Base-by-base conservation (phyloP, 371 early-diverging fungal genomes). In the Rhizopus stolonifer region DNA sequence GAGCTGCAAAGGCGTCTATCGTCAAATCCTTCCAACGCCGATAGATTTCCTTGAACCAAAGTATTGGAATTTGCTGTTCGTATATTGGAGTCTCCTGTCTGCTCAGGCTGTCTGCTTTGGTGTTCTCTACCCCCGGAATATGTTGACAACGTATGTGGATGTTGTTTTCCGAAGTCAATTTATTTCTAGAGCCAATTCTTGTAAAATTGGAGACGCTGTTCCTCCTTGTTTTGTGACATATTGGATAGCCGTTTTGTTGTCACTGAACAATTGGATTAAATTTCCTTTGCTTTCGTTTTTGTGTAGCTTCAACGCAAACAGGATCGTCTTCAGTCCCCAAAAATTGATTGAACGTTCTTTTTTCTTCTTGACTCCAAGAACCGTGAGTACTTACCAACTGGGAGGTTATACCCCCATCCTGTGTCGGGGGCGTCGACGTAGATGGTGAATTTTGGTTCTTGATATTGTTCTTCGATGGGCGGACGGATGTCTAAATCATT, bases 1-100 rank as follows among this genome's bases (percentile, higher is more conserved):
- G 19, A 6, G 58, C 14, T 4, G 67, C 73, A 34, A 72, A 72
- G 24, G 50, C 49, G 31, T 72, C 66, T 11, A 72, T 32, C 24
- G 54, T 47, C 0, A 24, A 3, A 13, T 14, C 8, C 4, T 21
- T 21, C 42, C 21, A 42, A 9, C 0, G 17, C 19, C 2, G 13
- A 4, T 36, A 4, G 1, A 54, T 23, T 31, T 1, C 4, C 4
- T 46, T 14, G 31, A 54, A 54, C 2, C 1, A 14, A 11, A 10
- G 25, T 2, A 11, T 8, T 9, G 49, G 42, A 1, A 55, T 15
- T 24, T 10, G 8, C 10, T 0, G 9, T 42, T 49, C 43, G 56
- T 55, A 48, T 0, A 55, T 7, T 24, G 49, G 56, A 22, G 32
- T 42, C 33, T 29, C 42, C 3, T 3, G 39, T 22, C 33, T 1